phyloP scores from a whole-genome alignment of 1,284 basidiomycete species.

The Apiotrichum laibachii region DNA sequence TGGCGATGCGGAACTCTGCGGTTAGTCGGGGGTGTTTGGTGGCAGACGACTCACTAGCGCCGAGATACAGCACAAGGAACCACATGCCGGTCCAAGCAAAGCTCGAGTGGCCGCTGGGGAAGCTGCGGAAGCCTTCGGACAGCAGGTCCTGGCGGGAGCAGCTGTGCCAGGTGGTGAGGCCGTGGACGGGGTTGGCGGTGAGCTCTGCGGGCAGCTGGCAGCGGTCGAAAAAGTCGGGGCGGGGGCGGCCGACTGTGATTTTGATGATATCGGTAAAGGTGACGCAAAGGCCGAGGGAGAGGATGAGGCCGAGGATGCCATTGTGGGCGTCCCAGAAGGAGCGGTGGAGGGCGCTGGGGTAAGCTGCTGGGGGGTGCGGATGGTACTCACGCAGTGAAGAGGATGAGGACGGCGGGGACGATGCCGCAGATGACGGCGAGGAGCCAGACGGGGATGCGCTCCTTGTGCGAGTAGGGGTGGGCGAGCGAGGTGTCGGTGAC shows the following conservation, averaged over 20 bases:
- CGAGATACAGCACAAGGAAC: conserved; percentile 56
- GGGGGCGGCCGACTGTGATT: conserved; percentile 76
- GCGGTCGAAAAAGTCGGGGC: conserved; percentile 78
- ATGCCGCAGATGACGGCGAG: conserved; percentile 67
- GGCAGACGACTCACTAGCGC: conserved; percentile 34
- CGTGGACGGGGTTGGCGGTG: conserved; percentile 63
- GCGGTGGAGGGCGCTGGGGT: conserved; percentile 58
- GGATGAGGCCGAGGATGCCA: conserved; percentile 63
- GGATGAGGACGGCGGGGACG: conserved; percentile 68
- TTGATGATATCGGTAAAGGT: conserved; percentile 81
- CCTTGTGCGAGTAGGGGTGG: conserved; percentile 71
- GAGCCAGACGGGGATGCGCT: conserved; percentile 75
- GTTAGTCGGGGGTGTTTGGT: conserved; percentile 57
- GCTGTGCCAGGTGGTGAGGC: conserved; percentile 68
- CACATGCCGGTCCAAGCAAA: conserved; percentile 50
- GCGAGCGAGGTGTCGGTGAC: conserved; percentile 68
- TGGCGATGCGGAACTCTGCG: conserved; percentile 79
- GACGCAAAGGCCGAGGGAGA: conserved; percentile 48
- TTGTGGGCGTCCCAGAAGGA: conserved; percentile 88
- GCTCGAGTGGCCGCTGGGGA: conserved; percentile 89
- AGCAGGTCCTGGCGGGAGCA: conserved; percentile 75
- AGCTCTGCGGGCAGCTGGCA: conserved; percentile 71
- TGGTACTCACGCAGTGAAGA: conserved; percentile 58
- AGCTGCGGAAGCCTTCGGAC: conserved; percentile 84
- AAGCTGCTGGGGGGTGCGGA: not conserved